Evolutionary conservation across 2,329 filamentous ascomycete species (phyloP), one percentile per base, ranked within the genome.

Genomic region (Nemania diffusa): DNA sequence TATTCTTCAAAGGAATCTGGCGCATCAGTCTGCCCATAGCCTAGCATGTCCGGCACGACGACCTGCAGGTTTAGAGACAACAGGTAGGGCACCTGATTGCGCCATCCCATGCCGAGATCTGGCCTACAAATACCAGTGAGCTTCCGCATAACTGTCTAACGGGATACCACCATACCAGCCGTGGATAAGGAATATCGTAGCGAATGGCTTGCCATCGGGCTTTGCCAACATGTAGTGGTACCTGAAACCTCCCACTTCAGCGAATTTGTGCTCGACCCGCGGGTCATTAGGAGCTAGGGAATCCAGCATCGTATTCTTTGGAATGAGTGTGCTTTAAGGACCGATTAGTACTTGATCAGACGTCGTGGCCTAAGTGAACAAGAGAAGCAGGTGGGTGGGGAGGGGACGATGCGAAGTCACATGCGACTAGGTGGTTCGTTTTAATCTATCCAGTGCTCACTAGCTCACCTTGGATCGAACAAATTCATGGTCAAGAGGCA

Each of bases 81-180:
- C 24, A 98, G 85, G 73, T 88, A 80, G 0, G 94, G 94, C 67
- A 97, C 91, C 79, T 97, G 94, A 80, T 92, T 91, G 69, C 94
- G 90, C 95, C 95, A 98, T 76, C 91, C 93, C 76, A 94, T 89
- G 8, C 88, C 88, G 20, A 96, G 80, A 79, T 97, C 94, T 0
- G 94, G 94, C 81, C 94, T 94, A 79, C 94, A 91, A 75, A 92
- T 11, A 51, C 15, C 9, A 69, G 62, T 69, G 11, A 64, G 59
- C 67, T 55, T 34, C 56, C 46, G 22, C 57, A 20, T 27, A 26
- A 17, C 24, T 22, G 29, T 15, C 50, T 44, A 5, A 61, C 24
- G 5, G 44, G 48, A 40, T 17, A 52, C 11, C 29, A 29, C 20
- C 62, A 57, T 69, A 77, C 76, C 73, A 78, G 71, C 76, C 75